phyloP scores from a whole-genome alignment of 2,329 filamentous ascomycete genomes.

The Aureobasidium sp. region DNA sequence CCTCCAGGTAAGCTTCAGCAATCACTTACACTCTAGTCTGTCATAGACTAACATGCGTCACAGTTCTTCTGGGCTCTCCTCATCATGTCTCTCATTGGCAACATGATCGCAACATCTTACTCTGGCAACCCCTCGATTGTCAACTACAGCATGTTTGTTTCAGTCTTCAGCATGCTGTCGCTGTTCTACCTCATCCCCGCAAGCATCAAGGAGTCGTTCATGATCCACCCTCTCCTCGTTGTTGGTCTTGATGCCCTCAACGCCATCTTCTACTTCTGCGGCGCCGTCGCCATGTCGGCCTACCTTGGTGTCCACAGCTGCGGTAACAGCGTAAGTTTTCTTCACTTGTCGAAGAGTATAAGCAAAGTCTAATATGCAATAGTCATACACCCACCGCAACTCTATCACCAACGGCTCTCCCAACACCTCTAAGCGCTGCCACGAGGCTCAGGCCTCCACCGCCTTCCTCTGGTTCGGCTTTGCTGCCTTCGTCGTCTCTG shows the following conservation, averaged over 20 bases:
- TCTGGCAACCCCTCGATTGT: conserved; percentile 49
- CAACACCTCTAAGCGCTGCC: conserved; percentile 57
- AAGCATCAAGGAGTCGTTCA: conserved; percentile 45
- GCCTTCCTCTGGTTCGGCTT: conserved; percentile 78
- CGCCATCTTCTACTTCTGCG: conserved; percentile 62
- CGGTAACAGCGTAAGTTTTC: conserved; percentile 43
- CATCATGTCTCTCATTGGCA: conserved; percentile 52
- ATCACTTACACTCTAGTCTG: not conserved
- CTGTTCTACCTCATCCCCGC: conserved; percentile 54
- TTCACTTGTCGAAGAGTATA: not conserved
- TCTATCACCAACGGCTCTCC: conserved; percentile 38
- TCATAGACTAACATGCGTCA: not conserved
- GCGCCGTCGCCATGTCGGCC: conserved; percentile 60
- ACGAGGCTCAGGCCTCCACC: conserved; percentile 63
- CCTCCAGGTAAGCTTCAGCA: conserved; percentile 18
- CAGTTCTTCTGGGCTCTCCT: conserved; percentile 54
- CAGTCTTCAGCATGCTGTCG: conserved; percentile 56
- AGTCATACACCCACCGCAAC: conserved; percentile 32
- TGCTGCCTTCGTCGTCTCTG: conserved; percentile 47
- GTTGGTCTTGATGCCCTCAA: conserved; percentile 51
- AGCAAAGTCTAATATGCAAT: not conserved
- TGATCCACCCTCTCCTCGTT: conserved; percentile 43
- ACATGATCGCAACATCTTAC: conserved; percentile 49
- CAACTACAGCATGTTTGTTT: conserved; percentile 60
- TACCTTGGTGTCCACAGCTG: conserved; percentile 64